Conservation (phyloP, 768 basidiomycete species). For the Austroboletus festivus region DNA sequence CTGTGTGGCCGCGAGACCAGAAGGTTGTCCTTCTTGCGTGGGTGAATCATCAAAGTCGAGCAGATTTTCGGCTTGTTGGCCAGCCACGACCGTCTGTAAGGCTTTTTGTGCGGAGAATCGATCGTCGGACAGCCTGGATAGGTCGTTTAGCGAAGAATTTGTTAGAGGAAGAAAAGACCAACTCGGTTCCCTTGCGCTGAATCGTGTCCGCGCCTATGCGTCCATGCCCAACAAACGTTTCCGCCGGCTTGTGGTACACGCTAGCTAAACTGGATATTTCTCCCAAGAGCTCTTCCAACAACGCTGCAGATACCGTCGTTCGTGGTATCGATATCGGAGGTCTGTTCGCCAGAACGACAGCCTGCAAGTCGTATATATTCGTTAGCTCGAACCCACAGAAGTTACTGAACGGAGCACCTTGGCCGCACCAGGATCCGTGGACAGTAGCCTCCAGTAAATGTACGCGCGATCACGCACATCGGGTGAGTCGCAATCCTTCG, state of each 20-base stretch:
- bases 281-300: constrained; percentile 87
- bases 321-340: constrained; percentile 93
- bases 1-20: constrained; percentile 75
- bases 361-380: constrained; percentile 34
- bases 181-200: constrained; percentile 62
- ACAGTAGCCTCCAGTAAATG: constrained; percentile 95
- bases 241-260: constrained; percentile 95
- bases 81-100: constrained; percentile 85
- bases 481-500: constrained; percentile 95
- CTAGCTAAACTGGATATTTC: constrained; percentile 90
- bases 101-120: constrained; percentile 75
- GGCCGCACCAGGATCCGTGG: constrained; percentile 92
- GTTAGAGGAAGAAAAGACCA: constrained; percentile 24
- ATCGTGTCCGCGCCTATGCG: constrained; percentile 81
- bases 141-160: constrained; percentile 1
- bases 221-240: constrained; percentile 93
- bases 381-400: not conserved
- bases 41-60: constrained; percentile 88
- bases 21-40: constrained; percentile 54
- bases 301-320: constrained; percentile 81
- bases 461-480: constrained; percentile 97
- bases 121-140: constrained; percentile 58
- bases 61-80: constrained; percentile 91
- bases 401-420: constrained; percentile 56
- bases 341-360: constrained; percentile 85